phyloP scores from a whole-genome alignment of 1,284 basidiomycete genomes.

The Sporisorium reilianum region DNA sequence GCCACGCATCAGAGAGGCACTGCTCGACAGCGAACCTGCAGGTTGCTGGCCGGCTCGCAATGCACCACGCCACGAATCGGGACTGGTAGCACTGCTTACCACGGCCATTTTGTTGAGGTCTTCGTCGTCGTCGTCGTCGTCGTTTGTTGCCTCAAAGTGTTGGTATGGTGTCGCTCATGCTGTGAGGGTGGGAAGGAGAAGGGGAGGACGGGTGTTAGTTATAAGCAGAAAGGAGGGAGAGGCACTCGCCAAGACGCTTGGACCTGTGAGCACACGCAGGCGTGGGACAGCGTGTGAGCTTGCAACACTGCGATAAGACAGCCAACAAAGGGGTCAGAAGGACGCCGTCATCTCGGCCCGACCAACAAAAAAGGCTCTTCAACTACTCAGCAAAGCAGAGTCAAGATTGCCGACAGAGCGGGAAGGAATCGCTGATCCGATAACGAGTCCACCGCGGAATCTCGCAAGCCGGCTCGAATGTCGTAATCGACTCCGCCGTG shows the following conservation, averaged over 20 bases:
- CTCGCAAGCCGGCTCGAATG: background rate
- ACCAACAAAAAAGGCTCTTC: background rate
- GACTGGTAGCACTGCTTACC: conserved; percentile 19
- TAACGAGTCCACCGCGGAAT: background rate
- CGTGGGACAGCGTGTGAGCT: background rate
- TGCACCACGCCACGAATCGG: conserved; percentile 18
- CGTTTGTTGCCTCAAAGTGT: conserved; percentile 7
- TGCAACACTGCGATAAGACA: conserved; percentile 6
- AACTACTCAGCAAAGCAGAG: background rate
- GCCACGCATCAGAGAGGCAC: conserved; percentile 7
- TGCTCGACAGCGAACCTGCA: conserved; percentile 13
- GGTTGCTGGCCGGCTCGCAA: background rate
- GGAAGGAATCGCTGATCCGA: background rate
- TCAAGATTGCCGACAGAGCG: background rate
- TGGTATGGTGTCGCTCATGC: conserved; percentile 15
- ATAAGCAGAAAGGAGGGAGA: background rate
- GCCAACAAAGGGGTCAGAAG: background rate
- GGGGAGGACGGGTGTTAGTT: background rate
- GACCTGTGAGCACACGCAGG: background rate
- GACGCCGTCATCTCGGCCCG: conserved; percentile 2
- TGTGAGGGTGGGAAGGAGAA: background rate
- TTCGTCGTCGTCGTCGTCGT: conserved; percentile 4
- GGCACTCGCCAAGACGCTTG: background rate
- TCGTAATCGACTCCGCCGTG: conserved; percentile 1
- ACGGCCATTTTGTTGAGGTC: conserved; percentile 22